Conservation (phyloP, 441 rosid genomes). For the Monsonia emarginata region DNA sequence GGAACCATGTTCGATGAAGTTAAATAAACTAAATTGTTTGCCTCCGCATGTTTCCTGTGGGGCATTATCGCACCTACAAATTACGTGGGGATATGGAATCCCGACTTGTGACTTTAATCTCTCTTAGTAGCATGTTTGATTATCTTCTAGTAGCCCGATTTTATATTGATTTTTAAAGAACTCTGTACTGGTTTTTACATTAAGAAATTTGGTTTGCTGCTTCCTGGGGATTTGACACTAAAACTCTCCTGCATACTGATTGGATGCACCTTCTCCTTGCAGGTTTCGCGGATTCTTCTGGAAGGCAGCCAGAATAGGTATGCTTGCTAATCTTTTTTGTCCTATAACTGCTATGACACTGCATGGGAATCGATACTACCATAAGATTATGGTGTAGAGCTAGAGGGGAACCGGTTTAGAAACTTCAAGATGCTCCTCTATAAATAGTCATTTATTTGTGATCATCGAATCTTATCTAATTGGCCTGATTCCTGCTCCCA, state of each 20-base stretch:
- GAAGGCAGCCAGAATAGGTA: slow-evolving; percentile 97
- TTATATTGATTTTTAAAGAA: background rate
- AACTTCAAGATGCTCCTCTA: background rate
- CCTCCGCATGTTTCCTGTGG: no score
- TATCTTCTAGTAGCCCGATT: background rate
- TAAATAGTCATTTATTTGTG: no score
- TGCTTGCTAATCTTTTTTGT: background rate
- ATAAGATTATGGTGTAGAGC: background rate
- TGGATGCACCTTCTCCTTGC: slow-evolving; percentile 10
- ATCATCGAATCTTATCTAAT: no score
- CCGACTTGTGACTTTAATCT: no score
- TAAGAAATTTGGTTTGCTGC: background rate
- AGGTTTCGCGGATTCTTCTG: slow-evolving; percentile 90
- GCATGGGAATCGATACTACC: background rate
- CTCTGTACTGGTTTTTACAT: background rate
- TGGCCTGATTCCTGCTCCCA: no score
- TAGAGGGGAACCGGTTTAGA: background rate
- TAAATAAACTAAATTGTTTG: no score
- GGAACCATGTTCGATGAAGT: no score
- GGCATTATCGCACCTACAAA: no score
- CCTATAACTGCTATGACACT: background rate
- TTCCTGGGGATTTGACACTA: background rate
- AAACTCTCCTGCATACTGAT: background rate
- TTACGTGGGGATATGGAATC: no score
- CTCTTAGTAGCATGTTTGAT: no score